Conservation (phyloP, 371 early-diverging fungal species). For the Sporodiniella umbellata region DNA sequence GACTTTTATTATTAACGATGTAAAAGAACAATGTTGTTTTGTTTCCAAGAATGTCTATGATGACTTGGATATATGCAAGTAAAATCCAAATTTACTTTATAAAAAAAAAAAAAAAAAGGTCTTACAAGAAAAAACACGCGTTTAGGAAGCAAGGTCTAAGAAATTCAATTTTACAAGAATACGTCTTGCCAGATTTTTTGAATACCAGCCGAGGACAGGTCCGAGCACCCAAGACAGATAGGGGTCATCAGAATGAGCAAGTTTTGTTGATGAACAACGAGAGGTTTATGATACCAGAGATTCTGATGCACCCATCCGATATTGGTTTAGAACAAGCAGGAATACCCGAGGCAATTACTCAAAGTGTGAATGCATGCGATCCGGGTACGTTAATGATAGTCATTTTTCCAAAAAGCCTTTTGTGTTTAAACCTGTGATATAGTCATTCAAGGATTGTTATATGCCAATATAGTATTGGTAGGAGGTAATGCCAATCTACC, state of each 20-base stretch:
- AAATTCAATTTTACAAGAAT: conserved; percentile 65
- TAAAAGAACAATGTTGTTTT: conserved; percentile 83
- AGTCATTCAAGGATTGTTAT: conserved; percentile 67
- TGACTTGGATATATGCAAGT: conserved; percentile 68
- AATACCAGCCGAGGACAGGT: conserved; percentile 61
- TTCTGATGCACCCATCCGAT: conserved; percentile 80
- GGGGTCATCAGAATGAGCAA: conserved; percentile 35
- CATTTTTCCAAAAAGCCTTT: too few relatives aligned
- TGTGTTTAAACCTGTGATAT: too few relatives aligned
- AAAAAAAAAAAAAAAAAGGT: too few relatives aligned
- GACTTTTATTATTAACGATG: conserved; percentile 75
- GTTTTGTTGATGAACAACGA: conserved; percentile 78
- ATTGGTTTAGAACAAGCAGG: conserved; percentile 85
- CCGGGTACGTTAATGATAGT: conserved; percentile 45
- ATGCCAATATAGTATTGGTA: conserved; percentile 72
- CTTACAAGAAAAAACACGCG: too few relatives aligned
- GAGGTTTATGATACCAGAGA: conserved; percentile 83
- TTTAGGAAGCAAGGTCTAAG: conserved; percentile 36
- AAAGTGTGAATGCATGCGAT: conserved; percentile 57
- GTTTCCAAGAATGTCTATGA: conserved; percentile 64
- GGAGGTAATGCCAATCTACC: conserved; percentile 74
- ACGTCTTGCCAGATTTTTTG: conserved; percentile 79
- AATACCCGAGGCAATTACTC: conserved; percentile 71
- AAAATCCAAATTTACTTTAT: too few relatives aligned
- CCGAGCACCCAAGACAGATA: conserved; percentile 14